Conservation (phyloP, 441 rosid species). For the Populus hybrid region DNA sequence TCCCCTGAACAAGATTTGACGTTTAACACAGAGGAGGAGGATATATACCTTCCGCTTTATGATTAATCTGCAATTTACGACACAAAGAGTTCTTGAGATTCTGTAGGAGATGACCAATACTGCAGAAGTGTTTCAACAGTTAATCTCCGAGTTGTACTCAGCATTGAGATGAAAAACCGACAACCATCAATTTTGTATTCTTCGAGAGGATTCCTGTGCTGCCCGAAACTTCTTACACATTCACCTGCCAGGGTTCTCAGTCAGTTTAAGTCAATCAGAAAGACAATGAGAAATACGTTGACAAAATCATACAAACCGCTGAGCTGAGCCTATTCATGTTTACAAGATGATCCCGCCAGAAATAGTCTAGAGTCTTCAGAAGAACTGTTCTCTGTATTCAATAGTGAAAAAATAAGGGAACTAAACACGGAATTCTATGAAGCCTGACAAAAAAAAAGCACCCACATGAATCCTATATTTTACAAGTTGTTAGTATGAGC, state of each 20-base stretch:
- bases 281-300: constrained; percentile 8
- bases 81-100: constrained; percentile 65
- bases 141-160: constrained; percentile 84
- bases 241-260: constrained; percentile 52
- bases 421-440: not conserved
- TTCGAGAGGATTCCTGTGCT: constrained; percentile 95
- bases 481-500: too few species aligned
- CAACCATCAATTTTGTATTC: constrained; percentile 98
- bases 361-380: constrained; percentile 79
- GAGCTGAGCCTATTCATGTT: constrained; percentile 95
- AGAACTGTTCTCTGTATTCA: too few species aligned
- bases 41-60: not conserved
- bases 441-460: not conserved
- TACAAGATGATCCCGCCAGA: constrained; percentile 94
- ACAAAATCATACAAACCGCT: constrained; percentile 51
- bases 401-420: constrained; percentile 5
- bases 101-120: constrained; percentile 83
- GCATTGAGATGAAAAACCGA: constrained; percentile 93
- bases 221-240: constrained; percentile 94
- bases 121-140: constrained; percentile 74
- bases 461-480: too few species aligned
- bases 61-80: constrained; percentile 20
- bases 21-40: not conserved
- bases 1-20: not conserved
- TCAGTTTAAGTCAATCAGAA: constrained; percentile 23